Percentiles rank a stretch among this genome's conserved stretches.
Conservation (phyloP, 2,329 filamentous ascomycete genomes). For the Raffaelea arxii region DNA sequence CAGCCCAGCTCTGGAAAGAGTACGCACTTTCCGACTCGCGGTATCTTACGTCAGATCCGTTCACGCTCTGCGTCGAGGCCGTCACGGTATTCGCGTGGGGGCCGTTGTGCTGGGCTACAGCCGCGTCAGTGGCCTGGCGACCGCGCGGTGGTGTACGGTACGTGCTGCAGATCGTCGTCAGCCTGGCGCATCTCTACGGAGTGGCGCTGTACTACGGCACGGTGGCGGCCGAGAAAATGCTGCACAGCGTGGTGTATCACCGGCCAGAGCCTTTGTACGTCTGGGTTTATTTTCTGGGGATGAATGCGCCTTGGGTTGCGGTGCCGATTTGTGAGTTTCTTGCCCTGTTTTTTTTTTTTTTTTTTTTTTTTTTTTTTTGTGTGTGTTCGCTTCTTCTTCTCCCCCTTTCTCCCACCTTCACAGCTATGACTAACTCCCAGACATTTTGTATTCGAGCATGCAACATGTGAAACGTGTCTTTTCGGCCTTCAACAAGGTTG, state of each 20-base stretch:
- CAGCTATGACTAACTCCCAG: neutral
- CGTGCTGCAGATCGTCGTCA: conserved; percentile 39
- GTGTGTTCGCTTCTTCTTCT: neutral
- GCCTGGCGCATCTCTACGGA: conserved; percentile 48
- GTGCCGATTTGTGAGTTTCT: conserved; percentile 41
- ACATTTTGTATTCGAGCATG: conserved; percentile 5
- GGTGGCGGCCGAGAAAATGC: conserved; percentile 36
- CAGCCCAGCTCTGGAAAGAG: conserved; percentile 88
- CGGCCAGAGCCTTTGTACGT: conserved; percentile 52
- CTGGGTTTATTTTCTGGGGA: conserved; percentile 53
- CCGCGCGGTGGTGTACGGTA: conserved; percentile 27
- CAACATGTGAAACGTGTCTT: conserved; percentile 2
- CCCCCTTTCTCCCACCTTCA: neutral
- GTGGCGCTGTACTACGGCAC: conserved; percentile 54
- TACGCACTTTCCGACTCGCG: conserved; percentile 80
- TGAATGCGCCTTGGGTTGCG: conserved; percentile 51
- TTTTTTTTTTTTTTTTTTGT: neutral
- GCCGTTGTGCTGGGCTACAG: conserved; percentile 43
- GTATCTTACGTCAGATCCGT: conserved; percentile 71
- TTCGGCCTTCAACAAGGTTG: neutral
- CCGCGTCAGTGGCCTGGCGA: conserved; percentile 30
- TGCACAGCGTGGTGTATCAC: conserved; percentile 38
- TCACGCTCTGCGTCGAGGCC: conserved; percentile 80
- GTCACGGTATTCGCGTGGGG: conserved; percentile 62
- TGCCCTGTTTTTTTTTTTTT: neutral